Evolutionary conservation across 78 protist species (phyloP), one percentile per base, ranked within the genome.

Genomic region (Chrysochromulina parva): DNA sequence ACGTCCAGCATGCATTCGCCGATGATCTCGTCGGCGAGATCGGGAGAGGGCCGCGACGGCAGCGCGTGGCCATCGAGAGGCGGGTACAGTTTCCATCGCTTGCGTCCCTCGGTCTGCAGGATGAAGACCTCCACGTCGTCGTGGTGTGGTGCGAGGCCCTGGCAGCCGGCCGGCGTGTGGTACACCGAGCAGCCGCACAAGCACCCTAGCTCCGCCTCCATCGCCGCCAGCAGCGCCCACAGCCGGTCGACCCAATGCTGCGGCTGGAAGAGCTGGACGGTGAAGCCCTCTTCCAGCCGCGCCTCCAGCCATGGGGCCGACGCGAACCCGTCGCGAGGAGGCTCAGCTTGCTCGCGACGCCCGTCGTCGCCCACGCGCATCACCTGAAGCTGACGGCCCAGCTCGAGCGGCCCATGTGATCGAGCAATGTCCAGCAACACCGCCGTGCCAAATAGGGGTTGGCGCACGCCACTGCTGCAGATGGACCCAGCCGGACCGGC

Each of bases 141-240:
- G 55, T 85, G 76, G 76, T 85, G 90, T 24, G 90, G 90, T 1
- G 90, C 71, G 17, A 85, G 50, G 59, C 90, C 90, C 28, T 85
- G 90, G 9, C 54, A 59, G 52, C 76, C 57, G 5, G 80, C 14
- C 28, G 90, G 90, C 26, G 90, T 85, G 50, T 65, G 76, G 90
- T 85, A 85, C 38, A 52, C 76, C 1, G 73, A 59, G 55, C 53
- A 13, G 5, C 90, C 90, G 20, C 7, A 52, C 52, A 65, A 62
- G 60, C 54, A 60, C 78, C 50, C 50, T n/a, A 69, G 28, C 24
- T 50, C 50, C 48, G 48, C 3, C 50, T 69, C 78, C 16, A 69
- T 28, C 28, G 78, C 78, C 6, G 78, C 28, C 5, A 69, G 50
- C 53, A 69, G 78, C 17, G 50, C 6, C 78, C 50, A 22, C 14